Evolutionary conservation across 2,329 filamentous ascomycete genomes (phyloP), one percentile per base, ranked within the genome.

Genomic region (Colletotrichum tropicicola): DNA sequence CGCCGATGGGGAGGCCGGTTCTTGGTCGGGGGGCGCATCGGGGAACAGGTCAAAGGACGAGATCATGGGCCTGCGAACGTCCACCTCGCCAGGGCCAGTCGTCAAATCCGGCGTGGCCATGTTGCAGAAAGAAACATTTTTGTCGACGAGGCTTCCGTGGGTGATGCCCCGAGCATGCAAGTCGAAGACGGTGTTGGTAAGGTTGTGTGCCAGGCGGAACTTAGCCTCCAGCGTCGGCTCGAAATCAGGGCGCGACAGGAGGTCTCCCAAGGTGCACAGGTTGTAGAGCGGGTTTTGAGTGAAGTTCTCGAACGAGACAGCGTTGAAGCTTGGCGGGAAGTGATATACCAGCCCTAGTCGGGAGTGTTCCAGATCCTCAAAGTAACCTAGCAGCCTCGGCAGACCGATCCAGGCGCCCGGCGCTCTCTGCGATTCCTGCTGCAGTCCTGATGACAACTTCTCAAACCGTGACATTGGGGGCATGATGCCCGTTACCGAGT

Each of bases 1-100:
- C 32, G 78, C 77, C 4, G 72, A 65, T 1, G 66, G 60, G 4
- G 71, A 71, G 1, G 73, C 63, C 1, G 71, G 68, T 17, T 71
- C 68, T 13, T 74, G 73, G 8, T 75, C 74, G 15, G 79, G 79
- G 2, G 78, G 73, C 6, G 76, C 75, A n/a, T 82, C 80, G 3
- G 80, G 88, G 72, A 94, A 95, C 3, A 94, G 77, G 68, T 94
- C 91, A 69, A 93, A 94, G 0, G 91, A 91, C 1, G 90, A 90
- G 44, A 94, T 79, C 4, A 92, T 84, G 2, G 92, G 92, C 8
- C 88, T 84, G 21, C 91, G 84, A 51, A 94, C 83, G 59, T 92
- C 89, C 15, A 89, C 81, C 43, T 87, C 80, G 1, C 79, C 77
- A 7, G 82, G 78, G 6, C 78, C 75, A 2, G 64, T 64, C 1